A percentile compares a stretch with the other conserved stretches of the same genome.
Evolutionary conservation across 1,284 basidiomycete genomes (phyloP).

Genomic region (Naganishia sp.): DNA sequence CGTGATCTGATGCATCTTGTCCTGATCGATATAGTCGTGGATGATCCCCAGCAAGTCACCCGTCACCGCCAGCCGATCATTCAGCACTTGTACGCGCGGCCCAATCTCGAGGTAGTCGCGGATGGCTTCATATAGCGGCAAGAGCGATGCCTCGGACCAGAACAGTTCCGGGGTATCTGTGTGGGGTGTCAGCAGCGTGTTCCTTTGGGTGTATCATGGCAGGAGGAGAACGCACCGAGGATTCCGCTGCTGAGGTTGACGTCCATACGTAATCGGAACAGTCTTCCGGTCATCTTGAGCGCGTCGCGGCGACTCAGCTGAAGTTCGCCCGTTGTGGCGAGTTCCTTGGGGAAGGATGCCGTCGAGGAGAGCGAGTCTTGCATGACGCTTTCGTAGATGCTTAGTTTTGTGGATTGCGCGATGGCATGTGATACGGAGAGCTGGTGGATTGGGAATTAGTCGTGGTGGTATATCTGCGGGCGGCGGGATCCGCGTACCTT

Average conservation of each 20-base stretch:
- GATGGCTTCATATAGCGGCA: constrained; percentile 87
- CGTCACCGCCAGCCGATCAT: constrained; percentile 83
- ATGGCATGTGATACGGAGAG: constrained; percentile 92
- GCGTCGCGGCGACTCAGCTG: constrained; percentile 78
- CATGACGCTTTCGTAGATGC: constrained; percentile 81
- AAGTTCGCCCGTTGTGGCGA: constrained; percentile 76
- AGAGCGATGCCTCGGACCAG: constrained; percentile 89
- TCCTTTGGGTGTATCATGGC: neutral
- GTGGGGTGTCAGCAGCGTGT: neutral
- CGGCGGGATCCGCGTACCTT: constrained; percentile 50
- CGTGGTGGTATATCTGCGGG: too few relatives aligned
- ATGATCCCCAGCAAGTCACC: constrained; percentile 88
- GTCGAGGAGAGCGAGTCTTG: constrained; percentile 77
- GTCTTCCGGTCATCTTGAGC: constrained; percentile 77
- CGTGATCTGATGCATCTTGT: constrained; percentile 88
- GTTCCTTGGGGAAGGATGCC: constrained; percentile 78
- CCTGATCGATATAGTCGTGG: constrained; percentile 88
- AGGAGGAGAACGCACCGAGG: constrained; percentile 54
- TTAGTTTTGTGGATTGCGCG: constrained; percentile 89
- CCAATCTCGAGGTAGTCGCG: constrained; percentile 93
- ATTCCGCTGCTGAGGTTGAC: constrained; percentile 92
- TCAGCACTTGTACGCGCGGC: constrained; percentile 78
- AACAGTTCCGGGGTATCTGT: constrained; percentile 87
- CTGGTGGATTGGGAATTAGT: constrained; percentile 40
- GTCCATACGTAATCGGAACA: constrained; percentile 87